Evolutionary conservation across 2,329 filamentous ascomycete species (phyloP).

Genomic region (Botrytis paeoniae): DNA sequence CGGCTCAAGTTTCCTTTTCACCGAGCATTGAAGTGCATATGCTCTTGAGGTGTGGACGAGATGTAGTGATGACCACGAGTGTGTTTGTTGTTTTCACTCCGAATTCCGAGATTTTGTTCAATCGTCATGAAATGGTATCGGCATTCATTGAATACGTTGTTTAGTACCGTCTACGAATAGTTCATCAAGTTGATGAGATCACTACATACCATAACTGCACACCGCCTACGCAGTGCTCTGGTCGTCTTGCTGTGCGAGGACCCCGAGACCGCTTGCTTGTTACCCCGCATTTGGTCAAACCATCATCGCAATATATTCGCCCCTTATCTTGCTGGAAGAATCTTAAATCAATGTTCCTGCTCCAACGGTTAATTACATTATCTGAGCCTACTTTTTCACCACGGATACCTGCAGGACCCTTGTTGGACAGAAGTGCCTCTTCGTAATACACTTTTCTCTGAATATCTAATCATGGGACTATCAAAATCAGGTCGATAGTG

Average conservation of each 20-base stretch:
- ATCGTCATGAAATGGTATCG: neutral
- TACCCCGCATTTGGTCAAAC: conserved; percentile 11
- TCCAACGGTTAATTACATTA: neutral
- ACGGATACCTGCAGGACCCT: conserved; percentile 2
- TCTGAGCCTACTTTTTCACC: neutral
- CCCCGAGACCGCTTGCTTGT: conserved; percentile 4
- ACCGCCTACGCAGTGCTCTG: neutral
- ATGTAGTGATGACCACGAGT: neutral
- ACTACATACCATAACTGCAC: neutral
- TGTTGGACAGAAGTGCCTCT: neutral
- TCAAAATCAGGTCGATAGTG: neutral
- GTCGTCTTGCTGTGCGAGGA: conserved; percentile 12
- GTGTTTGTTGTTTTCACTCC: conserved; percentile 1
- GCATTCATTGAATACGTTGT: neutral
- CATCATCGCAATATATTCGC: neutral
- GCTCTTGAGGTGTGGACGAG: neutral
- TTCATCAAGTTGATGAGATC: conserved; percentile 10
- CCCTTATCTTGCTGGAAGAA: neutral
- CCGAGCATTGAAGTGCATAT: neutral
- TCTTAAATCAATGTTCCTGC: neutral
- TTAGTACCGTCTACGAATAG: neutral
- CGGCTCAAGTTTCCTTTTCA: neutral
- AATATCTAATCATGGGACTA: conserved; percentile 2
- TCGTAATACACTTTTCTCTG: neutral
- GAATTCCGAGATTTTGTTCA: neutral